Percentiles rank a stretch among this genome's conserved stretches.
These are phyloP conservation scores for Paraleonurus japonicus DNA, from an alignment of 257 asterid species.

Conservation along the genomic window DNA sequence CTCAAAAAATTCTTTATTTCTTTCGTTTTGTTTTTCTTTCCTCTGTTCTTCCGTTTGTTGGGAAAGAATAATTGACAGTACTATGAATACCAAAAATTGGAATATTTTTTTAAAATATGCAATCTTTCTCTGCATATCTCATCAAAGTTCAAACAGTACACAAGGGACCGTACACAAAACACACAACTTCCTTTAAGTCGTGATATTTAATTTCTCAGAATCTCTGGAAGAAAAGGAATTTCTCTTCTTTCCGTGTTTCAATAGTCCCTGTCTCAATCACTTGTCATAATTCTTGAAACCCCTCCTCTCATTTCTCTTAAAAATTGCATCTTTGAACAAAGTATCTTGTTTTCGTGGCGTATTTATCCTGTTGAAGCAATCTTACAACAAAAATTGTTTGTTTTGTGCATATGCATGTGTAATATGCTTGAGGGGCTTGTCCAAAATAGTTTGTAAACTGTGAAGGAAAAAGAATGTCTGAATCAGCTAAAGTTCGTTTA, in stretches of 20 bases:
- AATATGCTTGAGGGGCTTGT: slow-evolving; percentile 25
- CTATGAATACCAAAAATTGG: slow-evolving; percentile 1
- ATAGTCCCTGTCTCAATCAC: background rate
- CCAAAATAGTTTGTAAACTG: slow-evolving; percentile 23
- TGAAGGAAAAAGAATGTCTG: slow-evolving; percentile 48
- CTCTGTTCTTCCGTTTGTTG: background rate
- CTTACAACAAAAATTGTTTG: background rate
- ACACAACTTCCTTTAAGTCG: slow-evolving; percentile 9
- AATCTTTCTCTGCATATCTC: background rate
- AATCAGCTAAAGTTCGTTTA: slow-evolving; percentile 65
- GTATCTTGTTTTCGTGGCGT: background rate
- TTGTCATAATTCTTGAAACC: slow-evolving; percentile 4
- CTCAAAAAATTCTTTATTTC: slow-evolving; percentile 9
- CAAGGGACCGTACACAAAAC: slow-evolving; percentile 5
- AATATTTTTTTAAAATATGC: slow-evolving; percentile 7
- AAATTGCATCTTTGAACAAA: slow-evolving; percentile 19
- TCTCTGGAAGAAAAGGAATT: slow-evolving; percentile 15
- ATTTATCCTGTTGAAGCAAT: background rate
- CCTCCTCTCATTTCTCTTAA: slow-evolving; percentile 14
- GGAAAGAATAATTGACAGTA: background rate
- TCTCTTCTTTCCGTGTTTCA: slow-evolving; percentile 20
- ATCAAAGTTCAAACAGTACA: background rate
- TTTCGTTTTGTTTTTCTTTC: background rate
- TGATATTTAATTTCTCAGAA: slow-evolving; percentile 16
- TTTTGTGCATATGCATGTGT: slow-evolving; percentile 31